Evolutionary conservation across 2,329 filamentous ascomycete species (phyloP), one percentile per base, ranked within the genome.

Genomic region (Pseudogymnoascus sp.): DNA sequence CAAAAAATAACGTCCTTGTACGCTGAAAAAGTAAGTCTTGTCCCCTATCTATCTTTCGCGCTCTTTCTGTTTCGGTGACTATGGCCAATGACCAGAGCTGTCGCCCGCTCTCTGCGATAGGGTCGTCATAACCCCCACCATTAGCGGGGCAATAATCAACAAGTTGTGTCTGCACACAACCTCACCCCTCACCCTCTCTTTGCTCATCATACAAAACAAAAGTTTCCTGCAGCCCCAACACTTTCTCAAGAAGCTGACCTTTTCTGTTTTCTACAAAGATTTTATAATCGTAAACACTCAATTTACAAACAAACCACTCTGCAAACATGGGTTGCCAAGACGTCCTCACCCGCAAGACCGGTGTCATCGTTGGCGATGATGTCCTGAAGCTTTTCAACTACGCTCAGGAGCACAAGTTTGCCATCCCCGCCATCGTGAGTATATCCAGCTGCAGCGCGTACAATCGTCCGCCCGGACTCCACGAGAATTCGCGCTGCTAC

Each of bases 331-430:
- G 78, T 76, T 74, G 65, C 65, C 68, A 72, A 67, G 82, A 84
- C 69, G 76, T 83, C 74, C 82, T 88, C 66, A 80, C 74, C 73
- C 80, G 85, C 76, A 88, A 88, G 80, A 69, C 78, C 68, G 86
- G 86, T 72, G 84, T 86, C 74, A 88, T 88, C 76, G 80, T 83
- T 70, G 85, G 85, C 71, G 84, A 87, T 69, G 85, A 88, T 75
- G 84, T 87, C 68, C 76, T 84, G 69, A 77, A 73, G 75, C 89
- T 96, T 73, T 96, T 97, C 82, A 84, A 92, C 79, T 91, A 97
- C 78, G 90, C 90, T 69, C 89, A 92, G 76, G 84, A 94, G 82
- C 84, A 96, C 74, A 80, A 88, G 68, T 96, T 92, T 74, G 92
- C 92, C 72, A 91, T 97, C 71, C 92, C 91, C 65, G 91, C 91